Evolutionary conservation across 1,284 basidiomycete species (phyloP), one percentile per base, ranked within the genome.

Genomic region (Anthracocystis setariae): DNA sequence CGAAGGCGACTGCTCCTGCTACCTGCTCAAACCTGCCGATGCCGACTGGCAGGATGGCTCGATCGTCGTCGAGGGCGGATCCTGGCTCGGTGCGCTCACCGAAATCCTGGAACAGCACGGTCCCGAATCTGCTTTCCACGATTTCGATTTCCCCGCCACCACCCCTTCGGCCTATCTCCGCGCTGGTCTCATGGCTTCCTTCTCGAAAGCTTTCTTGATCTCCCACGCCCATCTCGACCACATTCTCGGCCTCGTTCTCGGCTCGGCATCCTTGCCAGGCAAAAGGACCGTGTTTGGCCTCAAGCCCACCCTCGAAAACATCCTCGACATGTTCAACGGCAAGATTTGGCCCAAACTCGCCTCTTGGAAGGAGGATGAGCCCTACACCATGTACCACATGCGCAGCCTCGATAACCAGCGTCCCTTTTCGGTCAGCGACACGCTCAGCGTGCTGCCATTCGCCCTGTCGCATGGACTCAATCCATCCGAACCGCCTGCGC

Each of bases 161-260:
- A 56, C 64, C 8, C 65, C 59, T 24, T 58, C 66, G 20, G 60
- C 77, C 40, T 70, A 65, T 18, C 63, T 78, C 3, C 63, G 78
- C 2, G 78, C 78, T 24, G 75, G 77, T 24, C 63, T 77, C 39
- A 67, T 79, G 58, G 78, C 74, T n/a, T 76, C 73, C 43, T 76
- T 79, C 54, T 58, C 75, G 12, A 49, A 76, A 10, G 61, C 70
- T 25, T 73, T 73, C 40, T 86, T 93, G 56, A 85, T 93, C 72
- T 90, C 90, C 5, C 92, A 93, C 83, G 89, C 90, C 3, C 92
- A 93, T 80, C 83, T 93, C 23, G 92, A 93, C 83, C 92, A 93
- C 81, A 87, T 92, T 63, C 88, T 76, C 17, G 88, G 90, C 51
- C 85, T 93, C 23, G 87, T 92, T 35, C 83, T 93, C 46, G 88